Base-by-base conservation (phyloP, 2,329 filamentous ascomycete species). In the Gnomoniopsis sp. region DNA sequence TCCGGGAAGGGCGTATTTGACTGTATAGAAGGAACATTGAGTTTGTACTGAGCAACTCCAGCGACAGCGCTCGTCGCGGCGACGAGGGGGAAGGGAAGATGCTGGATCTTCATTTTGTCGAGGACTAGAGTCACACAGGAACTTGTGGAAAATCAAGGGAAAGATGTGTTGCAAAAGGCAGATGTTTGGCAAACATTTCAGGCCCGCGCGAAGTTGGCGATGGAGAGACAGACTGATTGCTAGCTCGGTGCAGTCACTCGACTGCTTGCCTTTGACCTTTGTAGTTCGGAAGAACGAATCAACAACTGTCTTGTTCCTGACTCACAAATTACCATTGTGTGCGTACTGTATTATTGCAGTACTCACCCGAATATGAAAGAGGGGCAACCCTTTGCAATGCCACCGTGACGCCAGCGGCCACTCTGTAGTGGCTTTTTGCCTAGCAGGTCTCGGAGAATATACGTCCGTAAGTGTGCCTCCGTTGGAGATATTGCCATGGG, bases 1-100 rank as follows among this genome's bases (percentile, higher is more conserved):
- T 75, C 72, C n/a, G 61, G 52, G n/a, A 75, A 65, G 2, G 74
- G 71, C 4, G 69, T 60, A 22, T 65, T 69, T 11, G 65, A 62
- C 46, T 58, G 62, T 50, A 60, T 26, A 57, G 61, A 38, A 46
- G 22, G 26, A 41, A 41, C 41, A 15, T 58, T 21, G 17, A 69
- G 50, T 12, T 51, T 57, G 46, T 63, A 65, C 57, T 65, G 59
- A 17, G 57, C 57, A 50, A 56, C 51, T 11, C 43, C 57, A 15
- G 19, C 19, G 23, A 57, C 53, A n/a, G 49, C 23, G 19, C 43
- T 51, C 21, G 57, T 49, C 23, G 57, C 49, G 33, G 53, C 54
- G 23, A 49, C 11, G 11, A 48, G 14, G 10, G 23, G 11, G 12
- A 41, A 8, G 10, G 52, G 15, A 6, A 55, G 15, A 6, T 10